phyloP scores from a whole-genome alignment of 2,329 filamentous ascomycete genomes.

The Amesomyces nigricolor region DNA sequence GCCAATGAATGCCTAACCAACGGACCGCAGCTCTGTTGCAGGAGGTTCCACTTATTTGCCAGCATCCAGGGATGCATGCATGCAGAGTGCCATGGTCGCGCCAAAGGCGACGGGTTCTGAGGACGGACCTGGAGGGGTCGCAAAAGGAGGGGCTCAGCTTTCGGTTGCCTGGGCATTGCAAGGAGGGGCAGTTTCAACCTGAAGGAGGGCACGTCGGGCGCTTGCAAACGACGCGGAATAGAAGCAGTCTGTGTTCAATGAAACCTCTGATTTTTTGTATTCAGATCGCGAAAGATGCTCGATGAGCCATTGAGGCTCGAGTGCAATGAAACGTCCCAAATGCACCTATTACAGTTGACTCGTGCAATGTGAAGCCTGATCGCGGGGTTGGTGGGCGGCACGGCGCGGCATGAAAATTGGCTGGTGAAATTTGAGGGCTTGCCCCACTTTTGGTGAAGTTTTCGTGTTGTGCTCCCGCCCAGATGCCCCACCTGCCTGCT shows the following conservation, averaged over 20 bases:
- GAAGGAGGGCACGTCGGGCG: not conserved
- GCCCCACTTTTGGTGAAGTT: slow-evolving; percentile 24
- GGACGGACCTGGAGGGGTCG: slow-evolving; percentile 1
- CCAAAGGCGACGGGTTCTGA: not conserved
- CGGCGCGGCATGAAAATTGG: slow-evolving; percentile 19
- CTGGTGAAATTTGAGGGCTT: slow-evolving; percentile 22
- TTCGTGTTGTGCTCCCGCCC: slow-evolving; percentile 19
- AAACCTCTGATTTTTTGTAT: not conserved
- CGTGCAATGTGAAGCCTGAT: slow-evolving; percentile 10
- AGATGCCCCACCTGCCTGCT: slow-evolving; percentile 20
- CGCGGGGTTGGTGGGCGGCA: slow-evolving; percentile 21
- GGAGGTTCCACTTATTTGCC: slow-evolving; percentile 12
- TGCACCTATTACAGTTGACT: too few species aligned
- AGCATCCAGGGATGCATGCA: slow-evolving; percentile 4
- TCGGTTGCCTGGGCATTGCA: slow-evolving; percentile 12
- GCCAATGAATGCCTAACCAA: slow-evolving; percentile 17
- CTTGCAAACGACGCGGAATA: not conserved
- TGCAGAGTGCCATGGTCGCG: slow-evolving; percentile 4
- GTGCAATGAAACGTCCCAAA: not conserved
- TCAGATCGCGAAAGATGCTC: too few species aligned
- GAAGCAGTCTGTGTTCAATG: not conserved
- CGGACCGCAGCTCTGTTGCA: not conserved
- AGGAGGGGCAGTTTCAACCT: slow-evolving; percentile 12
- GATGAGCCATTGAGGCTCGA: not conserved
- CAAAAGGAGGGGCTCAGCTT: slow-evolving; percentile 14